Base-by-base conservation (phyloP, 345 rosid genomes). In the Camelina laxa region DNA sequence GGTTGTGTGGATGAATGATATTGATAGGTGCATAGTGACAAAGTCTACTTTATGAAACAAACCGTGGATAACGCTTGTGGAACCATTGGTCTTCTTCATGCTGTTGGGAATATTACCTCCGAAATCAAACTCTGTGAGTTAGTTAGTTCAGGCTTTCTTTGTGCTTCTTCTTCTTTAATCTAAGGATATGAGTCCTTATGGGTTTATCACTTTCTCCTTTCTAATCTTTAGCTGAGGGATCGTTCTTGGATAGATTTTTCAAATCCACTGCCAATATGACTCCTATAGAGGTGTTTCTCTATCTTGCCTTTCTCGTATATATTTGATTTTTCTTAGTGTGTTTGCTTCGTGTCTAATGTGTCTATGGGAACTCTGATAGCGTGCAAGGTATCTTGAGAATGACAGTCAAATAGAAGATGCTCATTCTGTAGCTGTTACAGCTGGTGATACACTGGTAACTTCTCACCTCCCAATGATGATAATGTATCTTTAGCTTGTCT, bases 51-150 rank as follows among this genome's bases (percentile, higher is more conserved):
- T 85, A 86, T 91, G 96, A 89, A 84, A 73, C 98, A 91, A 86
- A 94, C 96, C 39, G 96, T 91, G 51, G 95, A 91, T 70, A 94
- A 94, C 82, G 97, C 97, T 66, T 94, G 98, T 80, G 96, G 98
- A 82, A 94, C 98, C 38, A 81, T 91, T 70, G 98, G 95, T 8
- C 93, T 91, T 82, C 96, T 94, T 81, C 98, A 94, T 75, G 89
- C 95, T 61, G 69, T 94, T 72, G 98, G 96, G 69, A 94, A 94
- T 82, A 66, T 90, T 60, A 83, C 87, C 72, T 89, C 97, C 7
- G 77, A 84, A 59, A 71, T 91, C 85, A 89, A 88, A 60, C 90
- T 91, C 39, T 13, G 97, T 91, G 78, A 87, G 92, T 80, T 49
- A 6, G 30, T 27, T 48, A 5, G 0, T 33, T 56, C 21, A 58